These are phyloP conservation scores for Ceratocystis alfenasii DNA, from an alignment of 2,329 filamentous ascomycete genomes.

Conservation along the genomic window DNA sequence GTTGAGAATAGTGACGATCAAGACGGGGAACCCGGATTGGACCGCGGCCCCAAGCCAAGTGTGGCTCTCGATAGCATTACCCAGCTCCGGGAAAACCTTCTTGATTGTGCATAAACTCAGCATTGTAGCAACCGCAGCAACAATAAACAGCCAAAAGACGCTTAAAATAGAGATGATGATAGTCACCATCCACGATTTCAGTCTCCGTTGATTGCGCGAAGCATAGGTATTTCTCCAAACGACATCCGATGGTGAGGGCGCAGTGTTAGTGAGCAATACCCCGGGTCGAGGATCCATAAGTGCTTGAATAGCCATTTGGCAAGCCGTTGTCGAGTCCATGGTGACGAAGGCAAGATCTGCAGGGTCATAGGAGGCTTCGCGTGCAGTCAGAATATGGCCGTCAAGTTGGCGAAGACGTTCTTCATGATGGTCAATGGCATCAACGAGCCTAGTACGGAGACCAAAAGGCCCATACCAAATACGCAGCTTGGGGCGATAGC, in stretches of 20 bases:
- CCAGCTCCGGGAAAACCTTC: conserved; percentile 58
- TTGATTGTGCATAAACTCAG: conserved; percentile 71
- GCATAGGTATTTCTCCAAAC: conserved; percentile 91
- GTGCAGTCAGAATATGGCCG: conserved; percentile 55
- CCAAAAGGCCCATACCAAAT: conserved; percentile 70
- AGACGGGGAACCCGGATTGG: conserved; percentile 75
- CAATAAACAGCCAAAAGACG: conserved; percentile 74
- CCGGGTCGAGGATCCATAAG: conserved; percentile 83
- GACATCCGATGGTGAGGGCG: conserved; percentile 83
- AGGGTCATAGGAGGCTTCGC: conserved; percentile 63
- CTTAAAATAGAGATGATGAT: conserved; percentile 70
- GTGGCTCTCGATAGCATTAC: conserved; percentile 54
- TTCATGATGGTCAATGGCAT: conserved; percentile 90
- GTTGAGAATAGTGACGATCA: conserved; percentile 76
- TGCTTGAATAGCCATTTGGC: conserved; percentile 92
- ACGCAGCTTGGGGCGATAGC: conserved; percentile 51
- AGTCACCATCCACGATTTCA: conserved; percentile 75
- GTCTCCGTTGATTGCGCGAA: conserved; percentile 57
- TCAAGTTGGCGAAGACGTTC: conserved; percentile 72
- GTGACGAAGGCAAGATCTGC: conserved; percentile 89
- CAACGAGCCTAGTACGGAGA: conserved; percentile 59
- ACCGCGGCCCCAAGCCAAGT: conserved; percentile 62
- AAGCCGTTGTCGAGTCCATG: conserved; percentile 87
- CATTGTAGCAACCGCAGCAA: conserved; percentile 65
- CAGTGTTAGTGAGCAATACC: conserved; percentile 70